Percentiles rank a stretch among this genome's conserved stretches.
Evolutionary conservation across 768 basidiomycete genomes (phyloP).

Genomic region (Suillus variegatus): DNA sequence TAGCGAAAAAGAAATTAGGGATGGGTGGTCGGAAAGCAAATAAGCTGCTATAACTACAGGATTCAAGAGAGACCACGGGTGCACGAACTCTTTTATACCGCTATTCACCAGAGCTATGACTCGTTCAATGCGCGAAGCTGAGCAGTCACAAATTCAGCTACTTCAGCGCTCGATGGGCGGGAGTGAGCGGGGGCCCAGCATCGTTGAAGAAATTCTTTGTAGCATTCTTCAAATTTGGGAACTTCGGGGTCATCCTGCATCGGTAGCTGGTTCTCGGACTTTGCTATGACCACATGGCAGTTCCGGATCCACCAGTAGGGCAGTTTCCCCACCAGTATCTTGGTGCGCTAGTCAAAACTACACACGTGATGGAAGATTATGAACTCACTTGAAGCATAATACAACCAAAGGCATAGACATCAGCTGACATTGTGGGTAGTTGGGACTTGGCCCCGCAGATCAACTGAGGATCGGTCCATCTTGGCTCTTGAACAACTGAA

Average conservation of each 20-base stretch:
- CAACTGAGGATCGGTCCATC: constrained; percentile 12
- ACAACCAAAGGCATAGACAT: constrained; percentile 11
- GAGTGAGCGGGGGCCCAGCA: constrained; percentile 5
- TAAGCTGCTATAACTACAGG: background rate
- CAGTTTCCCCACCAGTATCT: constrained; percentile 9
- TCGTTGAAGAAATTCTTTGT: constrained; percentile 5
- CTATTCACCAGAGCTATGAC: background rate
- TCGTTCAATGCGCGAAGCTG: background rate
- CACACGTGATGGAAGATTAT: background rate
- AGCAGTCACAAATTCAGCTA: constrained; percentile 5
- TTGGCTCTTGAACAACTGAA: background rate
- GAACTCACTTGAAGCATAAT: constrained; percentile 9
- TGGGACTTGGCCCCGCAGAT: background rate
- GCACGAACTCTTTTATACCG: background rate
- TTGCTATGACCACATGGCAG: background rate
- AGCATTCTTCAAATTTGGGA: background rate
- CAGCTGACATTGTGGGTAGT: background rate
- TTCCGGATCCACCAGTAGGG: constrained; percentile 5
- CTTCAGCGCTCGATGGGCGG: constrained; percentile 8
- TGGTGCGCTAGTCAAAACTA: background rate
- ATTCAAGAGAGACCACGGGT: background rate
- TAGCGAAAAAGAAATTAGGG: background rate
- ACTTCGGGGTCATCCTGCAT: background rate
- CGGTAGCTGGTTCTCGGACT: background rate
- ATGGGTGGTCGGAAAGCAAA: background rate